Evolutionary conservation across 768 basidiomycete species (phyloP), one percentile per base, ranked within the genome.

Genomic region (Boletus sp.): DNA sequence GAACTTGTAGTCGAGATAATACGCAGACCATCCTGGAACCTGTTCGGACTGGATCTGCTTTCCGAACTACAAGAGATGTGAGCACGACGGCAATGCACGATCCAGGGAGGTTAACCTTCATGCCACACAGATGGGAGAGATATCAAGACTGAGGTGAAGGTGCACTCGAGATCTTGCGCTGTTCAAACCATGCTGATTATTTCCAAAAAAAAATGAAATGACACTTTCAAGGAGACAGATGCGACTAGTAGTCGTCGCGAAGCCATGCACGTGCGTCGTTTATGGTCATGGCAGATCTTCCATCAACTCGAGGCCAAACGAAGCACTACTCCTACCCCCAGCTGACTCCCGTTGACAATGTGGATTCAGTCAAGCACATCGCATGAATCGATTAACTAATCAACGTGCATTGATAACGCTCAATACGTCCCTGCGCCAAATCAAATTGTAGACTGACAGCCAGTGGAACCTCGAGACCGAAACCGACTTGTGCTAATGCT

Each of bases 1-100:
- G 66, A 89, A 90, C 79, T 99, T 99, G 83, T 99, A 99, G 77
- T 98, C 95, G 57, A 98, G 85, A 76, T 98, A 98, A 78, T 92
- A 92, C 42, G 79, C 71, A 30, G 92, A 92, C 96, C 96, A 99
- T 77, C 95, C 96, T 50, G 96, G 94, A 53, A 98, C 87, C 78
- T 97, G 94, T 72, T 96, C 90, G 32, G 90, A 85, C 73, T 94
- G 94, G 60, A 99, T 94, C 59, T 93, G 90, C 79, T 99, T 99
- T 66, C 97, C 97, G 74, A 99, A 99, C 95, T 98, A 41, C 53
- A 5, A 29, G n/a, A 37, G n/a, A 47, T n/a, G 52, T 39, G 15
- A 37, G 30, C 15, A 14, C 37, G 28, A 48, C 10, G 45, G 29
- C 35, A 14, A 32, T 14, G n/a, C 8, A 37, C 14, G 50, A 41